phyloP scores from a whole-genome alignment of 2,329 filamentous ascomycete species.

The Rutstroemia sp. region DNA sequence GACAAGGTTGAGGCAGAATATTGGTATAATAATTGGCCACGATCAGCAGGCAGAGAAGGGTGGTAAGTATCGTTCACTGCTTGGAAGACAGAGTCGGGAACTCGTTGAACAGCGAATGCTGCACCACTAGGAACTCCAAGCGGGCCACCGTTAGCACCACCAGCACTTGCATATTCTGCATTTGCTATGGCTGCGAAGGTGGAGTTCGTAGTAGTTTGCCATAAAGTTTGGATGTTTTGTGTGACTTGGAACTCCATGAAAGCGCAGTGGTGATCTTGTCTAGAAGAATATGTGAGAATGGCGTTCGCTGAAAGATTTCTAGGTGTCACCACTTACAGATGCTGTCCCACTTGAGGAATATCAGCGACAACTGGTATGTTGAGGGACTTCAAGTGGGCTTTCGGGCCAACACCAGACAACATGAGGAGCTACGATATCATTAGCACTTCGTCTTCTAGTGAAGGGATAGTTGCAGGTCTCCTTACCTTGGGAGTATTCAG shows the following conservation, averaged over 20 bases:
- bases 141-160: not conserved
- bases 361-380: constrained; percentile 46
- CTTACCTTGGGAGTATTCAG: constrained; percentile 37
- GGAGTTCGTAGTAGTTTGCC: not conserved
- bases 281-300: not conserved
- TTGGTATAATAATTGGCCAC: not conserved
- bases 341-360: constrained; percentile 53
- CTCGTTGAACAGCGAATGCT: not conserved
- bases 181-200: not conserved
- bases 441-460: constrained; percentile 38
- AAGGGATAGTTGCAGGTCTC: not conserved
- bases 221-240: not conserved
- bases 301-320: not conserved
- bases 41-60: not conserved
- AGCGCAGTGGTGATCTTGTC: not conserved
- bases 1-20: not conserved
- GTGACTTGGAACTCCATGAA: not conserved
- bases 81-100: not conserved
- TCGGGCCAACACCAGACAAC: constrained; percentile 37
- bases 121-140: not conserved
- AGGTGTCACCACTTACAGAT: constrained; percentile 32
- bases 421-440: constrained; percentile 40
- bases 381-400: constrained; percentile 32
- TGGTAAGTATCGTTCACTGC: not conserved
- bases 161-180: not conserved